Evolutionary conservation across 2,329 filamentous ascomycete genomes (phyloP), one percentile per base, ranked within the genome.

Genomic region (Monosporascus sp.): DNA sequence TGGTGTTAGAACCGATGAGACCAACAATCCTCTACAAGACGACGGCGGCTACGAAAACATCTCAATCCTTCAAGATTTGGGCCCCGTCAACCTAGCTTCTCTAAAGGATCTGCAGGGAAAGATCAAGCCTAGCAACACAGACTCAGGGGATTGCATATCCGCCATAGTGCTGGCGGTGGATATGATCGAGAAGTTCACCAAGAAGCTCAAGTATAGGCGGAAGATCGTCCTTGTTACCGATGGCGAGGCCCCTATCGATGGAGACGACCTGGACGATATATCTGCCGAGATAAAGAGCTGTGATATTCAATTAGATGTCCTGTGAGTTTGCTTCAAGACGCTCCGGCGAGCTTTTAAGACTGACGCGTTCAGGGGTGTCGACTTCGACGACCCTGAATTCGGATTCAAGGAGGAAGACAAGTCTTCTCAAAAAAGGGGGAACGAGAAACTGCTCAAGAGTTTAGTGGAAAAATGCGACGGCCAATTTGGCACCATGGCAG

Each of bases 381-480:
- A 99, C 68, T 97, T 99, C 70, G 91, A 99, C 66, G 91, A 97
- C 68, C 68, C 83, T 1, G 91, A 96, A 2, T 96, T 87, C 65
- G 92, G 92, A 43, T 89, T 90, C 67, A 96, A 96, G 69, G 93
- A 97, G 72, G 91, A 97, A 68, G 82, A 88, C 59, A 99, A 99
- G 68, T 74, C 86, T 18, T 60, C 68, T 0, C 68, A 70, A 50
- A 97, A 97, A 78, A 85, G 72, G n/a, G 72, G 79, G 47, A 97
- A 96, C 62, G 94, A 99, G 68, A 68, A 69, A 1, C 73, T 85
- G 0, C 74, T 97, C 18, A 82, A 76, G 56, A 68, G 73, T 2
- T 76, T 97, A 7, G 80, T 82, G 3, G 81, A 89, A 8, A 77
- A 81, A 47, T 93, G 89, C 24, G 74, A 85, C 51, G 91, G 89